Base-by-base conservation (phyloP, 768 basidiomycete species). In the Mycena galopus region DNA sequence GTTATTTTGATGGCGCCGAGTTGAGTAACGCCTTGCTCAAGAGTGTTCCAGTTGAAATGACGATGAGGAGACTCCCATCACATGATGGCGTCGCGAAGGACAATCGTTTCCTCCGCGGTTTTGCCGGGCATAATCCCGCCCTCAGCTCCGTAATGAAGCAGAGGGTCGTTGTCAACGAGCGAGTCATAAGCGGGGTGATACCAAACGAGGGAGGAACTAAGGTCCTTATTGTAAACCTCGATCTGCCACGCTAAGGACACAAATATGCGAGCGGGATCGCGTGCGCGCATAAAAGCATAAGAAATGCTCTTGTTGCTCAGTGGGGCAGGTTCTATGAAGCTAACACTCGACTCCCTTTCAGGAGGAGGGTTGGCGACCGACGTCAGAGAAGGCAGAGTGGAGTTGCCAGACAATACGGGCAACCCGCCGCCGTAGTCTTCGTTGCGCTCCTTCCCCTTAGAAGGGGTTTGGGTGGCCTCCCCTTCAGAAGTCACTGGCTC, bases 121-220 rank as follows among this genome's bases (percentile, higher is more conserved):
- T 62, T 62, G 19, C 67, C 71, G 1, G 70, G 64, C 5, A 75
- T 19, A 3, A 50, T 0, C 0, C 70, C 70, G n/a, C 60, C 67
- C 7, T 27, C 53, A 1, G 47, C 65, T 16, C 70, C 69, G 27
- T 39, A 71, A 0, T 4, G 4, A 7, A 56, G 29, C 23, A 72
- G 59, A 2, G 66, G 74, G 29, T 75, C 71, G 23, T 72, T 35
- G 7, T 72, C 61, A 2, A 39, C 1, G 11, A 5, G 35, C 23
- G 61, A 56, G 19, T 70, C 55, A n/a, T 21, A 58, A 8, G 21
- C 29, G 1, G 56, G 62, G 30, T 70, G 69, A 30, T 69, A 62
- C 1, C 29, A n/a, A 30, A 23, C 14, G 2, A 68, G 25, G 35
- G 50, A 61, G 3, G 35, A 0, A 0, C 33, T 37, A 12, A 67